Base-by-base conservation (phyloP, 169 alveolate species). In the Cystoisospora suis region DNA sequence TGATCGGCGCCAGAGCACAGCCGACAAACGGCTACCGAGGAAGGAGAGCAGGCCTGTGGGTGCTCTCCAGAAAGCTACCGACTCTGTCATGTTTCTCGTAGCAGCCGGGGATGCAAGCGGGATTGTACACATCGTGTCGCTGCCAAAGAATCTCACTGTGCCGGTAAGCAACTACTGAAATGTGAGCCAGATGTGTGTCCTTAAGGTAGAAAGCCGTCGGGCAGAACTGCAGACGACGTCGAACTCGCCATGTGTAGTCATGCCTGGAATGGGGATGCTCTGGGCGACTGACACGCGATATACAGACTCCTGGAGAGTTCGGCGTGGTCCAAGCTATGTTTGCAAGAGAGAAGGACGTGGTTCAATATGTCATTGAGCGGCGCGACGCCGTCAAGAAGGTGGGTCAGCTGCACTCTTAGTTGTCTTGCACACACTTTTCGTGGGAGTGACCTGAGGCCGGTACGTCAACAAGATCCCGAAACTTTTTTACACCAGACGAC, bases 31-130 rank as follows among this genome's bases (percentile, higher is more conserved):
- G 40, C 29, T 58, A 3, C n/a, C n/a, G n/a, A n/a, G n/a, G n/a
- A n/a, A n/a, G n/a, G 65, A 12, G 23, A 27, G 27, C 44, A n/a
- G 45, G 32, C 38, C 38, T 34, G 42, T 27, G 12, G 4, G 38
- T 32, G 47, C 47, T 27, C 44, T 3, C 1, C 80, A 46, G 42
- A 32, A 34, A 34, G 15, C 5, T 9, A 4, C 3, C n/a, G 83
- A 72, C 23, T 9, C 83, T 0, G 47, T 9, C 27, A 20, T 38
- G 58, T 34, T 38, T n/a, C 83, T 72, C 27, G 15, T 72, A 2
- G 83, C 83, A 9, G 83, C 53, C 1, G 83, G 83, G 6, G 83
- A 72, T 27, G 83, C 83, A 34, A 38, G 3, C 45, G 83, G 83
- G 0, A 27, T 72, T 9, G 83, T 72, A 0, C 83, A 72, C 56